Percentiles rank a stretch among this genome's conserved stretches.
phyloP scores from a whole-genome alignment of 176 grass and related monocot genomes.

The Phoenix roebelenii region DNA sequence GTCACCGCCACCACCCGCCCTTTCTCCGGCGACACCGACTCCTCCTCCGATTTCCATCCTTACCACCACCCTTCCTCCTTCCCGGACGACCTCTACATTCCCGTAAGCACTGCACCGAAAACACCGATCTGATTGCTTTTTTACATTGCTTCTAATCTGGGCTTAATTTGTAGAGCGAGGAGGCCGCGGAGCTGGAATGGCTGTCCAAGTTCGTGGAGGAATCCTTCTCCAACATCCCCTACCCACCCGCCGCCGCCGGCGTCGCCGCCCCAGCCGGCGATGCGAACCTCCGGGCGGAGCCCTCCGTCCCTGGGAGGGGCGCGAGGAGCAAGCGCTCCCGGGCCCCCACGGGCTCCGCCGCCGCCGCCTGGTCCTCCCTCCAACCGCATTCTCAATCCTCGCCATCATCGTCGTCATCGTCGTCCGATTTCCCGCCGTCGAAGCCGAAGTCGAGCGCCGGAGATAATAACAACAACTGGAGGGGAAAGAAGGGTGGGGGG shows the following conservation, averaged over 20 bases:
- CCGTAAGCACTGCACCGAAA: background rate
- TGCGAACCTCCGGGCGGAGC: background rate
- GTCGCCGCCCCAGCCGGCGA: background rate
- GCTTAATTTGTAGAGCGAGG: background rate
- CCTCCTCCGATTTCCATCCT: background rate
- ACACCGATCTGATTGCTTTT: background rate
- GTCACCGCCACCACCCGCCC: background rate
- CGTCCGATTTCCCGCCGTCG: slow-evolving; percentile 1
- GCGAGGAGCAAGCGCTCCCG: slow-evolving; percentile 9
- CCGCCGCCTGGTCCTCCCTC: background rate
- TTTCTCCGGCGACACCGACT: background rate
- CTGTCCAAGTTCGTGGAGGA: background rate
- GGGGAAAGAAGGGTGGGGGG: background rate
- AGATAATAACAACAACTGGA: background rate
- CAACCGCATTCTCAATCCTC: background rate
- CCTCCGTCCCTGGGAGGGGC: background rate
- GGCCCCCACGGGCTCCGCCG: background rate
- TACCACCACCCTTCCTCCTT: background rate
- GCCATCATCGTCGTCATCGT: slow-evolving; percentile 1
- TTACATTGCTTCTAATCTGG: too few species aligned
- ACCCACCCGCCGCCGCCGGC: background rate
- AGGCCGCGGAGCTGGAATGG: background rate
- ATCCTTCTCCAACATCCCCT: slow-evolving; percentile 1
- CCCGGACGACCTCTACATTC: background rate
- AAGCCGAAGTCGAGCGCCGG: background rate